A percentile compares a stretch with the other conserved stretches of the same genome.
These are phyloP conservation scores for Zymoseptoria brevis DNA, from an alignment of 2,329 filamentous ascomycete species.

Conservation along the genomic window DNA sequence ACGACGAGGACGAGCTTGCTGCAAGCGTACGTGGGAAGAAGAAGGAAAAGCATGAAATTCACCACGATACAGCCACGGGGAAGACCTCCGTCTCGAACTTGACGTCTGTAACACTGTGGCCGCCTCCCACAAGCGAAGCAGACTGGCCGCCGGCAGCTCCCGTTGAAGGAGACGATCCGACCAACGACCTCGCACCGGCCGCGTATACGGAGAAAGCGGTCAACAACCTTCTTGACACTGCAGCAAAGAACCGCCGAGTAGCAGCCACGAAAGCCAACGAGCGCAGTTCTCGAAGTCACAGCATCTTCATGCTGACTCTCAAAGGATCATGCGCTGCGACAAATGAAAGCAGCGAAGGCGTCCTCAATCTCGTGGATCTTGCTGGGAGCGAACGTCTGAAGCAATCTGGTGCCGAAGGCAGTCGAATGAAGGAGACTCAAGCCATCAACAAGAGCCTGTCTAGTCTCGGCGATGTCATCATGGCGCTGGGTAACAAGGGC, in stretches of 20 bases:
- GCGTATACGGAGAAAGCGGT: conserved; percentile 26
- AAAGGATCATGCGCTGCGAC: conserved; percentile 62
- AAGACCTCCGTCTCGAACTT: conserved; percentile 77
- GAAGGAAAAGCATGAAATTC: conserved; percentile 80
- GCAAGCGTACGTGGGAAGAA: conserved; percentile 23
- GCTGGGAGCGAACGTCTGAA: conserved; percentile 88
- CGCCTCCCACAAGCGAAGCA: conserved; percentile 62
- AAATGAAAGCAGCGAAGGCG: conserved; percentile 80
- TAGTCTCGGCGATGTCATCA: conserved; percentile 89
- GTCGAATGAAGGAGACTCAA: conserved; percentile 85
- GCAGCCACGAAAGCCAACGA: conserved; percentile 98
- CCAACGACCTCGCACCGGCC: conserved; percentile 3
- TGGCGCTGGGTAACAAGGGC: conserved; percentile 76
- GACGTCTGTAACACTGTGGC: conserved; percentile 67
- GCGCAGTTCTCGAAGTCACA: conserved; percentile 87
- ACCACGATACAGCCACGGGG: conserved; percentile 73
- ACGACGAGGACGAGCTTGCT: conserved; percentile 31
- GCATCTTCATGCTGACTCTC: conserved; percentile 80
- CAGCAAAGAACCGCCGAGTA: conserved; percentile 79
- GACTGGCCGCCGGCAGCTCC: conserved; percentile 21
- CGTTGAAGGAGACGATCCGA: conserved; percentile 1
- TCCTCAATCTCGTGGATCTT: conserved; percentile 89
- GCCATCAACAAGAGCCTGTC: conserved; percentile 95
- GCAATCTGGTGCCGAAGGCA: conserved; percentile 77
- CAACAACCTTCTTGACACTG: conserved; percentile 52